Evolutionary conservation across 1,284 basidiomycete genomes (phyloP), one percentile per base, ranked within the genome.

Genomic region (Ganoderma boninense): DNA sequence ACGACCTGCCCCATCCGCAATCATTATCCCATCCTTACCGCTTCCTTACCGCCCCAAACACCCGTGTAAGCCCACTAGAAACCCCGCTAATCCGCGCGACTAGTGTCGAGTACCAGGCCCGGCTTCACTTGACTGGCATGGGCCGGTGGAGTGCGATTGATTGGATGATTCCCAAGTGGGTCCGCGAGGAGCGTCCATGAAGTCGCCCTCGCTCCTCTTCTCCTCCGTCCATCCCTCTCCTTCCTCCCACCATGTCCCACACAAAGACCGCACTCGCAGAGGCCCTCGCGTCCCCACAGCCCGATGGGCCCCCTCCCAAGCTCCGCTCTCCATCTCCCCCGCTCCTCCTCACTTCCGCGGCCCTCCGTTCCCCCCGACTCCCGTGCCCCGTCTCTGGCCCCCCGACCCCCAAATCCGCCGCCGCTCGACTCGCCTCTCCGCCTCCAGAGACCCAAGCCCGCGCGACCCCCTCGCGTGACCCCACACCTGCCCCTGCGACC

Each of bases 311-410:
- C n/a, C 49, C 65, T 62, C 44, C 72, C 42, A 76, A 71, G 68
- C 65, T 69, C 69, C 74, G 75, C 71, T 76, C 75, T 35, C 74
- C 73, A 29, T 72, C 75, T 56, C 74, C 4, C 67, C 59, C 20
- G 8, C 57, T 14, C 49, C 49, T 23, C 10, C 49, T 23, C 26
- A 54, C 49, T 26, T 29, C 49, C 49, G 49, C 10, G 60, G 40
- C 26, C 54, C 7, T 29, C 54, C 54, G 29, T 35, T 8, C 52
- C 69, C 29, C 8, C 68, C 26, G 66, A 57, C 26, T 57, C 69
- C 4, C 73, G 73, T 26, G 73, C 69, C 32, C 38, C 71, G 26
- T 74, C 73, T 26, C 71, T 71, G 20, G 67, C 69, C 11, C 73
- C 14, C 65, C 66, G 14, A 71, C 71, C 3, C 73, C 73, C 20